These are phyloP conservation scores for Rhipidocladum racemiflorum DNA, from an alignment of 176 grass and related monocot genomes.

Conservation along the genomic window DNA sequence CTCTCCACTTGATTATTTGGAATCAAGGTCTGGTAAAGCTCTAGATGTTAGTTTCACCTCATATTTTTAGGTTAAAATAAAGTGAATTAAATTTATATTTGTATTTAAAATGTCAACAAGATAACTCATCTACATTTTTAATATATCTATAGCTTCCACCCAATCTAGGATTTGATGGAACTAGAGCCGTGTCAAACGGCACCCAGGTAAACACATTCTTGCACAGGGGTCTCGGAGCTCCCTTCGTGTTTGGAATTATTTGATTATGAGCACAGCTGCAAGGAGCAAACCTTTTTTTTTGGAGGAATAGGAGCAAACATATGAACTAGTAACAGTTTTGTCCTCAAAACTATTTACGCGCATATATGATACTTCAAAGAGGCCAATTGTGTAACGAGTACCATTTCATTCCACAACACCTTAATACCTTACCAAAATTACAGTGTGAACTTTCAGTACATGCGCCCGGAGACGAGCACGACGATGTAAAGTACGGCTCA, in stretches of 20 bases:
- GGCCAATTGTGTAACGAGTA: neutral
- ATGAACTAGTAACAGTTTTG: neutral
- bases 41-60: too few relatives aligned
- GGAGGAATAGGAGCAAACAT: neutral
- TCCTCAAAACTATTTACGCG: neutral
- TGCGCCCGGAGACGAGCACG: neutral
- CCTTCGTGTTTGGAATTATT: neutral
- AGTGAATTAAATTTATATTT: too few relatives aligned
- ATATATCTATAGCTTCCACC: too few relatives aligned
- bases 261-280: neutral
- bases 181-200: too few relatives aligned
- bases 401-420: neutral
- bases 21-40: too few relatives aligned
- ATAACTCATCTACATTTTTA: too few relatives aligned
- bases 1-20: neutral
- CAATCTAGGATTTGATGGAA: too few relatives aligned
- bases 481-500: neutral
- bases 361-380: neutral
- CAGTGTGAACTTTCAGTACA: neutral
- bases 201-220: too few relatives aligned
- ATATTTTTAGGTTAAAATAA: too few relatives aligned
- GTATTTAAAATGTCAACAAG: too few relatives aligned
- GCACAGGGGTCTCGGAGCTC: neutral
- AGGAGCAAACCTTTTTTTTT: neutral
- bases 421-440: conserved; percentile 16